Conservation (phyloP, 768 basidiomycete genomes). For the Russula sp. region DNA sequence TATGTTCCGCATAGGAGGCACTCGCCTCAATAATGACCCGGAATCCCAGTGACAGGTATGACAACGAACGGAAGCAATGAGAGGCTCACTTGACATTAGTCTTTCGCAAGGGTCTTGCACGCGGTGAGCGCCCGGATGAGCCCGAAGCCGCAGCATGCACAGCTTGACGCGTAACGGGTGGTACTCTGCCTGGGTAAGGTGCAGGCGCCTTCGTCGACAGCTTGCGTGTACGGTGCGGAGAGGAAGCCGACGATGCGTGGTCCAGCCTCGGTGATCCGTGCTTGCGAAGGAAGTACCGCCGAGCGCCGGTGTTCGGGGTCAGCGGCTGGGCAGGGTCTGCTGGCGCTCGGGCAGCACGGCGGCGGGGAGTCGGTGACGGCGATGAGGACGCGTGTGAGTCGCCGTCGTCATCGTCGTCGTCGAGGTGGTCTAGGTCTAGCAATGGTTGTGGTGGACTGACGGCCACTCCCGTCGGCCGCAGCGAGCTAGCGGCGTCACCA, state of each 20-base stretch:
- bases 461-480: neutral
- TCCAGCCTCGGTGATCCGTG: neutral
- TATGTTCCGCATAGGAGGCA: too few relatives aligned
- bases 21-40: conserved; percentile 5
- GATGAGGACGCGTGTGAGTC: neutral
- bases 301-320: neutral
- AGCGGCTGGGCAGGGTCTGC: neutral
- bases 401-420: neutral
- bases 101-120: conserved; percentile 19
- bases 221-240: conserved; percentile 8
- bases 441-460: neutral
- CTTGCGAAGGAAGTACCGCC: conserved; percentile 26
- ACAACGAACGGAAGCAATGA: neutral
- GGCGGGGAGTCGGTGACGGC: conserved; percentile 10
- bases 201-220: neutral
- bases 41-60: conserved; percentile 2
- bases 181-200: conserved; percentile 4
- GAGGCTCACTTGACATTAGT: neutral
- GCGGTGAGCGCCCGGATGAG: conserved; percentile 17
- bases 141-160: conserved; percentile 11
- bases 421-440: neutral
- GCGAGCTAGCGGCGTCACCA: neutral
- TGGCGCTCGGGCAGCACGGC: neutral
- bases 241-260: neutral
- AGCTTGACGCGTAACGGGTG: conserved; percentile 16